These are phyloP conservation scores for Crotalaria pallida DNA, from an alignment of 306 rosid species.

Conservation along the genomic window DNA sequence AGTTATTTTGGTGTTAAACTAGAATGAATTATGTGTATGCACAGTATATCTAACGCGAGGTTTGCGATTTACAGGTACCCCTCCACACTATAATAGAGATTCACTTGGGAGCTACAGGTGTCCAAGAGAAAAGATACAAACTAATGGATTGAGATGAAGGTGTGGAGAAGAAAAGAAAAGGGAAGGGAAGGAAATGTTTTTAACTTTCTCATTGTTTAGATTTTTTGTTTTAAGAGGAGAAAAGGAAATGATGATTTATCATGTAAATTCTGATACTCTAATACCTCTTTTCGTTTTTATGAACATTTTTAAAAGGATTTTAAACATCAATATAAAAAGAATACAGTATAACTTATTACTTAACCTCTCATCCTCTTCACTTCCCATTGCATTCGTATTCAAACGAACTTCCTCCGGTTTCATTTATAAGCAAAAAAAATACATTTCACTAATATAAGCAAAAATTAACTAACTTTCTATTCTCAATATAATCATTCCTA, in stretches of 20 bases:
- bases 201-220: neutral
- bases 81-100: constrained; percentile 97
- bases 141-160: constrained; percentile 67
- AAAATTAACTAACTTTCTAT: too few species aligned
- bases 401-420: too few species aligned
- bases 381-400: neutral
- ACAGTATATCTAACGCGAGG: neutral
- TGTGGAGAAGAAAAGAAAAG: neutral
- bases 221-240: neutral
- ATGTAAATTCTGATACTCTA: constrained; percentile 17
- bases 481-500: too few species aligned
- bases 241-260: constrained; percentile 2
- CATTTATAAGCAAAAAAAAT: too few species aligned
- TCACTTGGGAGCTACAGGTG: constrained; percentile 95
- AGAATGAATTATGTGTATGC: neutral
- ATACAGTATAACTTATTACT: neutral
- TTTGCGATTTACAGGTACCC: constrained; percentile 60
- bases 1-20: constrained; percentile 5
- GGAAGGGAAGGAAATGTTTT: neutral
- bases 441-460: too few species aligned
- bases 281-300: neutral
- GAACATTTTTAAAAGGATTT: neutral
- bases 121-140: constrained; percentile 96
- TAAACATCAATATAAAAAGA: neutral
- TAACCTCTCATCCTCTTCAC: neutral